Evolutionary conservation across 179 eudicot genomes (phyloP).

Genomic region (Amaranthus tricolor): DNA sequence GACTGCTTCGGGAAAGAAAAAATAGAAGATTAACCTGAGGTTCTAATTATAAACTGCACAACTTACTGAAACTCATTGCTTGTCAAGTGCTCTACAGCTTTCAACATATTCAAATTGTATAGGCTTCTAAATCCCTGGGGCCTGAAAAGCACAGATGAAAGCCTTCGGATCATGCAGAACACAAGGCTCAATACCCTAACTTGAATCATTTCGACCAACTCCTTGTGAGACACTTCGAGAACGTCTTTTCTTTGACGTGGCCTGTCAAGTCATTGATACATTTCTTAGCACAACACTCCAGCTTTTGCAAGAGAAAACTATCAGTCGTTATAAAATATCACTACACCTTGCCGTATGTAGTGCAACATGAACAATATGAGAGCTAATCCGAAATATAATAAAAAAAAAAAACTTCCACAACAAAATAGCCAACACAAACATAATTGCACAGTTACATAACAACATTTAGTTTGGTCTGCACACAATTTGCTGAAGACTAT

Average conservation of each 20-base stretch:
- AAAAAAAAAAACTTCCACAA: neutral
- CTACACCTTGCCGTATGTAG: too few species aligned
- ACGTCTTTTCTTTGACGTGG: constrained; percentile 55
- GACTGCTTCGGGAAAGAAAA: neutral
- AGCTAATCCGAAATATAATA: too few species aligned
- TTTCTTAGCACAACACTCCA: neutral
- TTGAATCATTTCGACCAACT: constrained; percentile 31
- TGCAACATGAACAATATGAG: constrained; percentile 1
- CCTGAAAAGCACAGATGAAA: neutral
- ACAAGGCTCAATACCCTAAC: constrained; percentile 17
- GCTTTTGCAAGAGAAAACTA: neutral
- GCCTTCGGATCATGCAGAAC: neutral
- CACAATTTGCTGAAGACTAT: too few species aligned
- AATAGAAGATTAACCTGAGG: neutral
- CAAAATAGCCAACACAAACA: neutral
- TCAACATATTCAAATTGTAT: neutral
- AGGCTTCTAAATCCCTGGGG: constrained; percentile 5
- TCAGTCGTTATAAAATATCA: neutral
- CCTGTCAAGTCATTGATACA: constrained; percentile 29
- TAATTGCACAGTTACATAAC: neutral
- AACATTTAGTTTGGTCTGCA: neutral
- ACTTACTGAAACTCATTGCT: neutral
- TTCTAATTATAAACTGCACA: neutral
- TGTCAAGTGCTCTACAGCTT: constrained; percentile 3
- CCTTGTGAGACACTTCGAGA: constrained; percentile 54